Evolutionary conservation across 164 flowering plant genomes (phyloP), one percentile per base, ranked within the genome.

Genomic region (Piper longum): DNA sequence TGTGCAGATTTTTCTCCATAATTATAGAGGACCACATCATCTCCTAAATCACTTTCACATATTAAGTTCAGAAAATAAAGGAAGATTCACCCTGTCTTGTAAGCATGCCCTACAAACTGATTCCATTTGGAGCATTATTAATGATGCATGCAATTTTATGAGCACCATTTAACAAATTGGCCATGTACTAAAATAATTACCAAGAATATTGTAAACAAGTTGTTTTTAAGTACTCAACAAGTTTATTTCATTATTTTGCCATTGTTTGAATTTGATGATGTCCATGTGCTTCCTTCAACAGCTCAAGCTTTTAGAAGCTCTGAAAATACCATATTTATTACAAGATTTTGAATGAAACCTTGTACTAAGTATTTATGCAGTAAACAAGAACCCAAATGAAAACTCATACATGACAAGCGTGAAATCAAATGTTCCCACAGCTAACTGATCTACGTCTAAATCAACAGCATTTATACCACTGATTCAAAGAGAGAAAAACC

Each of bases 1-100:
- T 70, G 62, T 36, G 81, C 85, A 64, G 88, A 80, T 69, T 72
- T 78, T 72, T 81, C 84, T 59, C 88, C 85, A 52, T 71, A 79
- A 59, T 69, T 64, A 59, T 76, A 76, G 7, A 73, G 80, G 62
- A 83, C 84, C 48, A 83, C 85, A 67, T 83, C 88, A 74, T 83
- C 88, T 60, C 72, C 88, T 83, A 26, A 26, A 26, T 26, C 36
- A 26, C 36, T 26, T 26, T 26, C 36, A 2, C 36, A 26, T 26
- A 26, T 26, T 26, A 26, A 26, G 36, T 26, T 26, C 36, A 26
- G 36, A 26, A 26, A 26, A 26, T 26, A 26, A 26, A 26, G n/a
- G n/a, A 26, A 26, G 36, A 26, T 26, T 1, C 2, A 26, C 36
- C 36, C 36, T 26, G 36, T 26, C 36, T 26, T 26, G 36, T 26